Conservation (phyloP, 2,329 filamentous ascomycete species). For the Leptographium galeiforme region DNA sequence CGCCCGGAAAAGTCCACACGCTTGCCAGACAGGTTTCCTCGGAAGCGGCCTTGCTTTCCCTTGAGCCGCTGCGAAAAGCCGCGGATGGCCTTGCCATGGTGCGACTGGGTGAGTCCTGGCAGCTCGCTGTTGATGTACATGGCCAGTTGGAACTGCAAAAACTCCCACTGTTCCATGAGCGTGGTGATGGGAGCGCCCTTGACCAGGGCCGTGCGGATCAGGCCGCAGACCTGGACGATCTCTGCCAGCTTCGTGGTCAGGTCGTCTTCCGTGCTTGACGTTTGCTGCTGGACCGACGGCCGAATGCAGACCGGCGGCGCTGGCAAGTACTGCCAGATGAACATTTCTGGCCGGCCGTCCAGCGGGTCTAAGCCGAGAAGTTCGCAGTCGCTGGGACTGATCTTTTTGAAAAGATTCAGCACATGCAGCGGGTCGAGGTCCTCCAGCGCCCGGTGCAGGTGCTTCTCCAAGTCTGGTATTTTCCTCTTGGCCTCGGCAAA, state of each 20-base stretch:
- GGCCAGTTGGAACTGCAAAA: slow-evolving; percentile 83
- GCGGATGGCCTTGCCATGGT: slow-evolving; percentile 76
- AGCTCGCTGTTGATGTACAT: slow-evolving; percentile 98
- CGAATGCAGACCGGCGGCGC: slow-evolving; percentile 89
- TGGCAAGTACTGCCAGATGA: slow-evolving; percentile 92
- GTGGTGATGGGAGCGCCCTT: slow-evolving; percentile 77
- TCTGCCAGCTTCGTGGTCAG: slow-evolving; percentile 94
- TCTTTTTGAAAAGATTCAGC: slow-evolving; percentile 80
- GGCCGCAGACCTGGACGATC: slow-evolving; percentile 82
- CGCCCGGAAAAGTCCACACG: slow-evolving; percentile 96
- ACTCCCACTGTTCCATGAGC: slow-evolving; percentile 98
- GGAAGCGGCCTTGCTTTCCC: slow-evolving; percentile 93
- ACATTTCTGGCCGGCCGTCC: slow-evolving; percentile 87
- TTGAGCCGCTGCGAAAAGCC: slow-evolving; percentile 93
- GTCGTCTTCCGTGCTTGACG: slow-evolving; percentile 88
- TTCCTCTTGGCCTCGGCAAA: slow-evolving; percentile 67
- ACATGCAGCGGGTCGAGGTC: slow-evolving; percentile 84
- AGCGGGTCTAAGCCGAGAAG: slow-evolving; percentile 75
- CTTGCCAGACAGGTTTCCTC: slow-evolving; percentile 93
- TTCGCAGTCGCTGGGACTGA: slow-evolving; percentile 76
- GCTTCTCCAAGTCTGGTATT: slow-evolving; percentile 77
- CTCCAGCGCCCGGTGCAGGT: slow-evolving; percentile 83
- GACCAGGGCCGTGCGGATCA: slow-evolving; percentile 69
- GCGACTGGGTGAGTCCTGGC: slow-evolving; percentile 78
- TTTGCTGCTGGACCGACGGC: slow-evolving; percentile 86